Conservation (phyloP, 441 rosid genomes). For the Rhodomyrtus psidioides region DNA sequence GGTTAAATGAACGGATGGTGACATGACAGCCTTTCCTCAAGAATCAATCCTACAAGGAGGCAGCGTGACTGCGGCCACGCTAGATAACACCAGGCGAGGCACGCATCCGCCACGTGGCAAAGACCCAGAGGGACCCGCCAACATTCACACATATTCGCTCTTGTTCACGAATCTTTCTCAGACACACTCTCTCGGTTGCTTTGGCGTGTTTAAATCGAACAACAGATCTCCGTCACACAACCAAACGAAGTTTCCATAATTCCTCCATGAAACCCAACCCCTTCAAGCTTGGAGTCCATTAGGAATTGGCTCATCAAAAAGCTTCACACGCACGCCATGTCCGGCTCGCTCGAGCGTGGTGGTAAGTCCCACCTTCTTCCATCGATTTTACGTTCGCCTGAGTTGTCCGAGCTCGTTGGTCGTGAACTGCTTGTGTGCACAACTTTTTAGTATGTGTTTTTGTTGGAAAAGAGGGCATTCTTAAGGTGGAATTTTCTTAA, state of each 20-base stretch:
- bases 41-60: not conserved
- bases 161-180: not conserved
- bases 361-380: not conserved
- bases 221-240: not conserved
- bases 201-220: not conserved
- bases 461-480: not conserved
- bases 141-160: not conserved
- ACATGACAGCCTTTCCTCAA: not conserved
- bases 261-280: not conserved
- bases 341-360: not conserved
- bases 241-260: not conserved
- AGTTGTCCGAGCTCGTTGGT: not conserved
- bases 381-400: not conserved
- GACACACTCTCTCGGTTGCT: not conserved
- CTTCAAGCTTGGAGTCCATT: not conserved
- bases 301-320: not conserved
- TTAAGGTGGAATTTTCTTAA: not conserved
- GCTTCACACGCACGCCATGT: not conserved
- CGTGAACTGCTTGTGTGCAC: not conserved
- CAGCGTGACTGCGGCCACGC: not conserved
- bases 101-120: not conserved
- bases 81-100: not conserved
- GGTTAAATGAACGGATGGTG: not conserved
- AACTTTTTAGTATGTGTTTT: not conserved
- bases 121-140: not conserved